Conservation (phyloP, 2,329 filamentous ascomycete species). For the Trichoderma sp. region DNA sequence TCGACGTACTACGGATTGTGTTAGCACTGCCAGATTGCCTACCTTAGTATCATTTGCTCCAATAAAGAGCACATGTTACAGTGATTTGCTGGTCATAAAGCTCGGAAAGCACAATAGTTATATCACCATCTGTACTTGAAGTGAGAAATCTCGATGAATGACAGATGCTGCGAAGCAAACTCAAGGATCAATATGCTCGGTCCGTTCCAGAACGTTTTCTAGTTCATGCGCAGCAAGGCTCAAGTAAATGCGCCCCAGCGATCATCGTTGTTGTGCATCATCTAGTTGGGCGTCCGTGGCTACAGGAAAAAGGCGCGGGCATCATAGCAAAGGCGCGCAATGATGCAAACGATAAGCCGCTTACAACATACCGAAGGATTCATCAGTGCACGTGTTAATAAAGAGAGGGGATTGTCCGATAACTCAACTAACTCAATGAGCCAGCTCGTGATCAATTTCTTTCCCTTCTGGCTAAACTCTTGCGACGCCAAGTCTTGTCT, state of each 20-base stretch:
- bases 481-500: neutral
- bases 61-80: neutral
- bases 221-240: neutral
- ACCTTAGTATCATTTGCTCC: neutral
- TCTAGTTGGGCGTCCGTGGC: neutral
- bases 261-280: neutral
- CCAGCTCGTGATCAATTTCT: neutral
- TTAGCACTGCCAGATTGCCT: neutral
- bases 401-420: neutral
- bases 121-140: neutral
- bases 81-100: neutral
- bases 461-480: neutral
- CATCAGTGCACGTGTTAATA: neutral
- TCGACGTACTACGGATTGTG: neutral
- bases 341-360: neutral
- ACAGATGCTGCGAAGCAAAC: neutral
- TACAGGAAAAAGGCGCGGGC: neutral
- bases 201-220: neutral
- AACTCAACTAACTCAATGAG: neutral
- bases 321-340: neutral
- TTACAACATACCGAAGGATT: neutral
- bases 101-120: neutral
- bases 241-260: neutral
- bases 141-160: neutral
- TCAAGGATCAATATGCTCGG: neutral